Conservation (phyloP, 257 asterid species). For the Penstemon davidsonii region DNA sequence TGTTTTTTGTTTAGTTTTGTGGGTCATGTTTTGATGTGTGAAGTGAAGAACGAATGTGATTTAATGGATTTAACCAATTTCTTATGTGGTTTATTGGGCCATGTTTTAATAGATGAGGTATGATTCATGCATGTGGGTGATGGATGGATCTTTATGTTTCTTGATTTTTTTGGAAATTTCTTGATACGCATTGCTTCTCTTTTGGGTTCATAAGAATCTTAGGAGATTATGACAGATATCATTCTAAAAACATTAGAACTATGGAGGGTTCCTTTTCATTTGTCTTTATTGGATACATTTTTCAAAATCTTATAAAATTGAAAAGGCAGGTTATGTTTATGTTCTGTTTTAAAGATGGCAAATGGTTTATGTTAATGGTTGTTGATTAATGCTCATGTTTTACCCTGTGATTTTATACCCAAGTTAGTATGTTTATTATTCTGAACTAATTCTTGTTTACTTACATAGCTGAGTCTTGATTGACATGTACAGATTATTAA, state of each 20-base stretch:
- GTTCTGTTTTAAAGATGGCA: background rate
- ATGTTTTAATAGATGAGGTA: background rate
- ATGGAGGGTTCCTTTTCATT: background rate
- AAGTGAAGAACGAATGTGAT: background rate
- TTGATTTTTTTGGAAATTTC: background rate
- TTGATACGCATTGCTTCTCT: background rate
- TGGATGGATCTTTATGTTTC: background rate
- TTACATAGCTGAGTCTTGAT: constrained; percentile 14
- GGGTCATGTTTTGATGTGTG: background rate
- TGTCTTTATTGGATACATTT: too few species aligned
- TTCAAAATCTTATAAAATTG: background rate
- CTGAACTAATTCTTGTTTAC: background rate
- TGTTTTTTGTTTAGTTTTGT: background rate
- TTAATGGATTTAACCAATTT: background rate
- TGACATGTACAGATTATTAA: constrained; percentile 26
- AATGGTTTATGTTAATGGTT: background rate
- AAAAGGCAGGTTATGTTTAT: too few species aligned
- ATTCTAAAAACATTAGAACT: too few species aligned
- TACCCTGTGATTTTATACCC: too few species aligned
- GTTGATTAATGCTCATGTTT: too few species aligned
- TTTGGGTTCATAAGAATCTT: background rate
- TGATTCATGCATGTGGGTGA: constrained; percentile 8
- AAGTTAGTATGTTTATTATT: background rate
- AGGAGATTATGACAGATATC: background rate
- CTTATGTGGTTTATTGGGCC: background rate